Evolutionary conservation across 2,329 filamentous ascomycete species (phyloP).

Genomic region (Aspergillus puulaauensis): DNA sequence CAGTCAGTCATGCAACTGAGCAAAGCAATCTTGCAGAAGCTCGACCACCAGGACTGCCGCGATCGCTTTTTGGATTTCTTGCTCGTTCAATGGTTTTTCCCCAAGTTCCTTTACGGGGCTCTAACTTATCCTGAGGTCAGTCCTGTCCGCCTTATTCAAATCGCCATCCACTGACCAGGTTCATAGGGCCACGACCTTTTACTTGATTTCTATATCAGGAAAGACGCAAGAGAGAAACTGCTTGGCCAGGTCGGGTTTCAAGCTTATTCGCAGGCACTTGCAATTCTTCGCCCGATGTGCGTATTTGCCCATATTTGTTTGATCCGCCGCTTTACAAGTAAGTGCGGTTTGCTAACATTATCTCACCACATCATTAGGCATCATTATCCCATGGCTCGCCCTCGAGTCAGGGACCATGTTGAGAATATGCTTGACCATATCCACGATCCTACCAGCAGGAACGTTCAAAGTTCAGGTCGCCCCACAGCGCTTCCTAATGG

Average conservation of each 20-base stretch:
- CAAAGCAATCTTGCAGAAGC: conserved; percentile 75
- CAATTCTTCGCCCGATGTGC: conserved; percentile 69
- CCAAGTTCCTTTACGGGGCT: conserved; percentile 77
- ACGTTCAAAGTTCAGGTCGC: conserved; percentile 44
- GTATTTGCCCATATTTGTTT: conserved; percentile 29
- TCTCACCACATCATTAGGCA: conserved; percentile 23
- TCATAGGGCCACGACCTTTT: conserved; percentile 62
- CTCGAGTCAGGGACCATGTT: conserved; percentile 34
- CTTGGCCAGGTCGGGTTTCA: conserved; percentile 74
- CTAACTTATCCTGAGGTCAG: conserved; percentile 83
- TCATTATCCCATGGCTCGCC: conserved; percentile 36
- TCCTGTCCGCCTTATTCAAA: not conserved
- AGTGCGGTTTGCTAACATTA: not conserved
- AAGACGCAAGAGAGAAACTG: conserved; percentile 78
- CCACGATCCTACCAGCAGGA: conserved; percentile 6
- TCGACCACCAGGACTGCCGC: conserved; percentile 67
- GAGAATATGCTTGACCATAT: conserved; percentile 38
- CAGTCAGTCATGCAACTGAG: conserved; percentile 81
- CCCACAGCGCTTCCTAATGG: conserved; percentile 49
- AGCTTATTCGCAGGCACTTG: conserved; percentile 75
- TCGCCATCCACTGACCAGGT: conserved; percentile 29
- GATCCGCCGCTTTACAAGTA: no score
- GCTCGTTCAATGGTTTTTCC: conserved; percentile 89
- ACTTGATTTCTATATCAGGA: conserved; percentile 87
- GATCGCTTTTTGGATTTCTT: conserved; percentile 79